phyloP scores from a whole-genome alignment of 2,329 filamentous ascomycete species.

The Tetracladium maxilliforme region DNA sequence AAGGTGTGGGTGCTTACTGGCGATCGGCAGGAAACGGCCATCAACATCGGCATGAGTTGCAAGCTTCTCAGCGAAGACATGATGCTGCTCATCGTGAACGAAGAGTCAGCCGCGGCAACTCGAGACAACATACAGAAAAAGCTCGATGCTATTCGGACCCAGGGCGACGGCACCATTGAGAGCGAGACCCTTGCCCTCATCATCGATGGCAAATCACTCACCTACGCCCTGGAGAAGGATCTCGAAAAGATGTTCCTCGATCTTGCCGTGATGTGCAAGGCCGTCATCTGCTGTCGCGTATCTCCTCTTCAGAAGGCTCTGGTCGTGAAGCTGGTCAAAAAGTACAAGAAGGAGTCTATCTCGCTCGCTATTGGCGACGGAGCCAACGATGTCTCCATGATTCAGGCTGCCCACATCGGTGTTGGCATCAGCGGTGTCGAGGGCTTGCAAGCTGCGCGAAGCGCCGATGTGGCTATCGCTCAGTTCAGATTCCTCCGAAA shows the following conservation, averaged over 20 bases:
- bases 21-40: constrained; percentile 94
- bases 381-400: constrained; percentile 99
- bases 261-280: constrained; percentile 89
- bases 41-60: constrained; percentile 99
- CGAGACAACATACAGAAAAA: constrained; percentile 89
- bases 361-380: constrained; percentile 93
- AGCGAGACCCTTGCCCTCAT: constrained; percentile 80
- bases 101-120: constrained; percentile 66
- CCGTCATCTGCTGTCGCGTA: constrained; percentile 96
- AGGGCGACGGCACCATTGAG: constrained; percentile 62
- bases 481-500: constrained; percentile 95
- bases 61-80: constrained; percentile 98
- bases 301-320: constrained; percentile 94
- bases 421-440: constrained; percentile 95
- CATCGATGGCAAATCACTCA: constrained; percentile 93
- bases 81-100: constrained; percentile 93
- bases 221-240: constrained; percentile 83
- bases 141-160: constrained; percentile 73
- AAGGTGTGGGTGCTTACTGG: constrained; percentile 98
- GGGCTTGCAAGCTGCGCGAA: constrained; percentile 89
- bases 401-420: constrained; percentile 94
- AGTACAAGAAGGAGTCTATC: constrained; percentile 77
- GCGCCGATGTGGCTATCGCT: constrained; percentile 87
- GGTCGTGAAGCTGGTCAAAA: constrained; percentile 94
- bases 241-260: constrained; percentile 89